Conservation (phyloP, 495 filamentous ascomycete species). For the Hyaloscypha bicolor region DNA sequence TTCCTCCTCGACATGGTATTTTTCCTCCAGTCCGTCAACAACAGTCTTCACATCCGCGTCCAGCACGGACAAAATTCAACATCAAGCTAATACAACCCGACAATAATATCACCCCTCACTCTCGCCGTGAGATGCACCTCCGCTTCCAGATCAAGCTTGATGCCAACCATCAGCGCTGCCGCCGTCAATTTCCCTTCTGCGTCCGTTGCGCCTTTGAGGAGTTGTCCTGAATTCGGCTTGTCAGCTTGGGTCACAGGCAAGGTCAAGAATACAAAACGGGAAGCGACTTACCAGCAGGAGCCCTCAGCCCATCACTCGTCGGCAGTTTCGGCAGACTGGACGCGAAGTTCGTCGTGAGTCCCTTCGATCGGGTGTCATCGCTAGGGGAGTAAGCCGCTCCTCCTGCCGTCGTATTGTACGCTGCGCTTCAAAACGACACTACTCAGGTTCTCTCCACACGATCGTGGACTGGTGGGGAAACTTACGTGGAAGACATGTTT, state of each 20-base stretch:
- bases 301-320: conserved; percentile 40
- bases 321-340: conserved; percentile 37
- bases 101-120: conserved; percentile 44
- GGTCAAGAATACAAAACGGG: neutral
- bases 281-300: conserved; percentile 42
- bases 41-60: neutral
- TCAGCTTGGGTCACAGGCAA: neutral
- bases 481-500: conserved; percentile 20
- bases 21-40: no score
- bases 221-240: conserved; percentile 28
- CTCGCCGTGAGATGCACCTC: conserved; percentile 50
- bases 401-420: conserved; percentile 35
- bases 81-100: conserved; percentile 16
- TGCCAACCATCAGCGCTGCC: conserved; percentile 46
- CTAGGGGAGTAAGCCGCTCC: conserved; percentile 28
- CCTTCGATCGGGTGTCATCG: conserved; percentile 17
- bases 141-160: conserved; percentile 50
- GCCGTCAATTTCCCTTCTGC: conserved; percentile 46
- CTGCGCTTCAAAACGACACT: conserved; percentile 22
- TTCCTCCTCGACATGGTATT: no score
- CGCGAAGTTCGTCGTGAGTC: conserved; percentile 32
- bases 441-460: no score
- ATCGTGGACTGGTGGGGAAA: neutral
- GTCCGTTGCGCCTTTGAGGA: conserved; percentile 45
- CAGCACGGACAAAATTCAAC: neutral